Percentiles rank a stretch among this genome's conserved stretches.
phyloP scores from a whole-genome alignment of 441 rosid species.

The Euphorbia celastroides region DNA sequence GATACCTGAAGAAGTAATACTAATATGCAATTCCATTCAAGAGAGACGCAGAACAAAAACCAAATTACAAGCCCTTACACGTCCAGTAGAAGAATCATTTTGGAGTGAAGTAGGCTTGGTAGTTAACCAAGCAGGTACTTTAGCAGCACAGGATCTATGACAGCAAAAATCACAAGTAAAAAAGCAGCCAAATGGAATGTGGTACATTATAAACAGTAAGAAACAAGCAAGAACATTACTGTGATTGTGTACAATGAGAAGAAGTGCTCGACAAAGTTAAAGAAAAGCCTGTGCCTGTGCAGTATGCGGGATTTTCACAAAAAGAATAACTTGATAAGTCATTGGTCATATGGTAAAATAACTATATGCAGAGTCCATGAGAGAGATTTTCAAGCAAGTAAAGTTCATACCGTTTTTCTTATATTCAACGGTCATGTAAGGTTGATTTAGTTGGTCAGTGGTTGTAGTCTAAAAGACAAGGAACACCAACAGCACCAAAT shows the following conservation, averaged over 20 bases:
- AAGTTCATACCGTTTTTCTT: constrained; percentile 36
- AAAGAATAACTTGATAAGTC: constrained; percentile 9
- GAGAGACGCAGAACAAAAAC: neutral
- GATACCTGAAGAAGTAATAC: constrained; percentile 6
- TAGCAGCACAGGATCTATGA: constrained; percentile 44
- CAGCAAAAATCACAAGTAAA: constrained; percentile 13
- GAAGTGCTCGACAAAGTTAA: constrained; percentile 28
- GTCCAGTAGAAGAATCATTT: constrained; percentile 29
- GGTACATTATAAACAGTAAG: neutral
- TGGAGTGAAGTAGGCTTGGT: constrained; percentile 26
- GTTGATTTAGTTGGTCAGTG: constrained; percentile 29
- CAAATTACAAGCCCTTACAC: constrained; percentile 28
- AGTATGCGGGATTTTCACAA: constrained; percentile 36
- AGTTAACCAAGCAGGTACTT: constrained; percentile 59
- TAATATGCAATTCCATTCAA: neutral
- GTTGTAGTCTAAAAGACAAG: constrained; percentile 26
- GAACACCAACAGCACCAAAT: neutral
- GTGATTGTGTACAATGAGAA: constrained; percentile 26
- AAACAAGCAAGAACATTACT: constrained; percentile 33
- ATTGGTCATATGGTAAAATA: no score
- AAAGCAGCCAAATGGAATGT: neutral
- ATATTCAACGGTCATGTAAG: constrained; percentile 20
- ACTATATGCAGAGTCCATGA: neutral
- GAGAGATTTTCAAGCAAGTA: neutral
- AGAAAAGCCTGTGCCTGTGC: constrained; percentile 60